Base-by-base conservation (phyloP, 2,329 filamentous ascomycete species). In the Coleophoma eucalyptorum region DNA sequence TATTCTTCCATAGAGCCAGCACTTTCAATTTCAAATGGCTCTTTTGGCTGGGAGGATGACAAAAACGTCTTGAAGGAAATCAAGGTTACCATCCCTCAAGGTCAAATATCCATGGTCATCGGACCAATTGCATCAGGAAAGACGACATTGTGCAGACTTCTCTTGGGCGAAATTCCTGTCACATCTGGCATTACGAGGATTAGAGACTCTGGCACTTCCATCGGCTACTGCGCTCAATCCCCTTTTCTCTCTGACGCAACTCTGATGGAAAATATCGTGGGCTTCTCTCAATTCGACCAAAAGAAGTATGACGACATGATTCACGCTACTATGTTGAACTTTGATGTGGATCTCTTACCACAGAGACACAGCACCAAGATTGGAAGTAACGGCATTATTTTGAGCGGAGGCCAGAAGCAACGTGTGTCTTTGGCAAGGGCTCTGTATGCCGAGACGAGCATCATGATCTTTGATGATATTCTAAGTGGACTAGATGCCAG, bases 51-150 rank as follows among this genome's bases (percentile, higher is more conserved):
- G 51, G 20, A 50, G 34, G 32, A 15, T 2, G 37, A 48, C 18
- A 50, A 47, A 26, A 32, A 33, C 5, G 26, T 19, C 4, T 18
- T 53, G 16, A 11, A 47, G 19, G 40, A 45, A 13, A 37, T 51
- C 34, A 49, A 51, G 33, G 7, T 45, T 18, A 21, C 11, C 3
- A 49, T 50, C 6, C 21, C 35, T 11, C 26, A 5, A n/a, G 37
- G 44, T 3, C 18, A 33, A 4, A 37, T 54, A 12, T 50, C 51
- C n/a, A 51, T 54, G 3, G 41, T 54, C 16, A 40, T 54, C n/a
- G 41, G 77, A 12, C 74, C 76, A 15, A 73, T 77, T 20, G 77
- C 74, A 5, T 77, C 72, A 52, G 77, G 77, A 4, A 80, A 80
- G 52, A 78, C 76, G 18, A 77, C 75, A 4, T 58, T 80, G 4